Evolutionary conservation across 2,329 filamentous ascomycete species (phyloP).

Genomic region (Trichoderma polysporum): DNA sequence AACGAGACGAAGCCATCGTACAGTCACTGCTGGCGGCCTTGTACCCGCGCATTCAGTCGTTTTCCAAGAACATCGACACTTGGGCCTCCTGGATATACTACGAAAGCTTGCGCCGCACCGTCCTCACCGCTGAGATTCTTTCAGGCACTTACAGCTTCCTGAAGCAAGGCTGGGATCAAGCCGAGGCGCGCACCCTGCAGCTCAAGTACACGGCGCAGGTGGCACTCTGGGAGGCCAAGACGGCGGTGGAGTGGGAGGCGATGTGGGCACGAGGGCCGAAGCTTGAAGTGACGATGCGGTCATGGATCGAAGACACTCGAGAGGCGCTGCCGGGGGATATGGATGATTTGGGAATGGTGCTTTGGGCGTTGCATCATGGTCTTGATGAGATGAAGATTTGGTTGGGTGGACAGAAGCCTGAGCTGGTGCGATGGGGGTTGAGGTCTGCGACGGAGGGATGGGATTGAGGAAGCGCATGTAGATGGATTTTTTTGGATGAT

Average conservation of each 20-base stretch:
- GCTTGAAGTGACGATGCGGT: not conserved
- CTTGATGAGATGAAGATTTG: conserved; percentile 10
- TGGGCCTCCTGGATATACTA: conserved; percentile 16
- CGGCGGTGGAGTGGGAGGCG: conserved; percentile 11
- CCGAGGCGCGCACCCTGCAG: conserved; percentile 1
- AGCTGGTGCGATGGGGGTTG: conserved; percentile 5
- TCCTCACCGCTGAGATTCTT: conserved; percentile 9
- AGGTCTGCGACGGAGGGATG: not conserved
- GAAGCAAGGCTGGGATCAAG: conserved; percentile 20
- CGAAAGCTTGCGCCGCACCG: conserved; percentile 19
- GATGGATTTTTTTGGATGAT: not conserved
- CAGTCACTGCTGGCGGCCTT: not conserved
- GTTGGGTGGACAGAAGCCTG: not conserved
- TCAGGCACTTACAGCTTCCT: conserved; percentile 4
- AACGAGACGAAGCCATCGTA: conserved; percentile 6
- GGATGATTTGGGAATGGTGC: conserved; percentile 7
- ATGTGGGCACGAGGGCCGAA: conserved; percentile 11
- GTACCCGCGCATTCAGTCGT: conserved; percentile 4
- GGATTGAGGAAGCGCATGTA: not conserved
- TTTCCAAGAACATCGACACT: not conserved
- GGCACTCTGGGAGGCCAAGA: conserved; percentile 20
- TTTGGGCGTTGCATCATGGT: conserved; percentile 9
- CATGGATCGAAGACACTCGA: not conserved
- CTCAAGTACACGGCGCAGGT: conserved; percentile 19
- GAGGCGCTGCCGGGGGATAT: conserved; percentile 1